phyloP scores from a whole-genome alignment of 2,329 filamentous ascomycete genomes.

The Huntiella bhutanensis region DNA sequence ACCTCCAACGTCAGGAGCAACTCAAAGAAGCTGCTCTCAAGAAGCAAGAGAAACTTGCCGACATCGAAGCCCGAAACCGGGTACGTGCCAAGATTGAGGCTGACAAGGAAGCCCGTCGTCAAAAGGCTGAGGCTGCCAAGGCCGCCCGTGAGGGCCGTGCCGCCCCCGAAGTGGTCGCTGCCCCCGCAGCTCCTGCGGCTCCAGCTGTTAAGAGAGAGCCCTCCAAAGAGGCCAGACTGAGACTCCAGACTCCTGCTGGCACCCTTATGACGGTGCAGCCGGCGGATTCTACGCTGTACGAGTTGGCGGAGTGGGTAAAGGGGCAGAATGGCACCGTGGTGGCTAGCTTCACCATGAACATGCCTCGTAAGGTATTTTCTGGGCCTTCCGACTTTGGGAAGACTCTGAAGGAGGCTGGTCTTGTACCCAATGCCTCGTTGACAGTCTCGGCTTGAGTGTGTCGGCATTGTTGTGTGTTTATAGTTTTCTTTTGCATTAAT shows the following conservation, averaged over 20 bases:
- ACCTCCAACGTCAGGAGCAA: slow-evolving; percentile 70
- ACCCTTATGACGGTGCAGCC: slow-evolving; percentile 76
- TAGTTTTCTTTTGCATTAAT: slow-evolving; percentile 15
- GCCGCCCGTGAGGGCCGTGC: slow-evolving; percentile 63
- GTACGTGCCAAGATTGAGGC: slow-evolving; percentile 89
- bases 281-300: slow-evolving; percentile 79
- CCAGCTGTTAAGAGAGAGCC: slow-evolving; percentile 38
- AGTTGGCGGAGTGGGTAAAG: slow-evolving; percentile 62
- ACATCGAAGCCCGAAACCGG: slow-evolving; percentile 67
- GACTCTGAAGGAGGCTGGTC: slow-evolving; percentile 78
- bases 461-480: slow-evolving; percentile 13
- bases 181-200: slow-evolving; percentile 27
- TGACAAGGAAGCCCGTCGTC: slow-evolving; percentile 74
- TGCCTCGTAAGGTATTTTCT: slow-evolving; percentile 65
- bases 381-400: slow-evolving; percentile 60
- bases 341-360: slow-evolving; percentile 65
- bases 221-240: slow-evolving; percentile 63
- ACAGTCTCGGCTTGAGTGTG: slow-evolving; percentile 38
- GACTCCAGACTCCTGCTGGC: slow-evolving; percentile 55
- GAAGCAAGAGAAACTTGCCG: slow-evolving; percentile 69
- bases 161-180: slow-evolving; percentile 21
- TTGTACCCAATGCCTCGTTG: slow-evolving; percentile 79
- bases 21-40: slow-evolving; percentile 81
- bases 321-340: slow-evolving; percentile 53
- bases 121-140: slow-evolving; percentile 71